A percentile compares a stretch with the other conserved stretches of the same genome.
These are phyloP conservation scores for Podaxis sp. DNA, from an alignment of 768 basidiomycete species.

Conservation along the genomic window DNA sequence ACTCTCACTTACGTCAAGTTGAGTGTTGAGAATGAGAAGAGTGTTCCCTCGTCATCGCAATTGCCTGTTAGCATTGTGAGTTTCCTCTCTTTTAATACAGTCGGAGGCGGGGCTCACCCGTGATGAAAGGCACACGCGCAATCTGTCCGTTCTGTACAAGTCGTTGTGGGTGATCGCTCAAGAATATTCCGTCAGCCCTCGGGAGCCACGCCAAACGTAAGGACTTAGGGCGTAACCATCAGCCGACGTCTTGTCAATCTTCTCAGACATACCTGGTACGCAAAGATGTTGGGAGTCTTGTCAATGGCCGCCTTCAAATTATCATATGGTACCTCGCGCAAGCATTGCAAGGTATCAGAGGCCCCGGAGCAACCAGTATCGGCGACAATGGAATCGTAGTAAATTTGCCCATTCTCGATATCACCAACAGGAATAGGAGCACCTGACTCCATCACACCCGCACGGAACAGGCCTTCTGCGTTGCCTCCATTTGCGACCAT, in stretches of 20 bases:
- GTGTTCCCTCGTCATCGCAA: constrained; percentile 59
- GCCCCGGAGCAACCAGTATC: constrained; percentile 26
- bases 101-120: constrained; percentile 22
- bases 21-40: constrained; percentile 44
- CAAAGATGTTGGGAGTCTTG: constrained; percentile 31
- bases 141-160: constrained; percentile 39
- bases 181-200: constrained; percentile 43
- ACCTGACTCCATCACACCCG: constrained; percentile 48
- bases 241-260: not conserved
- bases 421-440: constrained; percentile 40
- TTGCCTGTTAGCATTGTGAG: constrained; percentile 29
- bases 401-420: constrained; percentile 37
- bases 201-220: constrained; percentile 44
- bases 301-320: constrained; percentile 36
- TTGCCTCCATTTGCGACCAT: constrained; percentile 45
- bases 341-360: constrained; percentile 35
- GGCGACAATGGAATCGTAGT: constrained; percentile 39
- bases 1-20: constrained; percentile 39
- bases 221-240: constrained; percentile 37
- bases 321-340: constrained; percentile 32
- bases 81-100: not conserved
- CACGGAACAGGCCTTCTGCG: constrained; percentile 42
- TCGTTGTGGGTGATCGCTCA: constrained; percentile 39
- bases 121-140: constrained; percentile 46
- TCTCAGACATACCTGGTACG: constrained; percentile 29